Evolutionary conservation across 495 filamentous ascomycete genomes (phyloP).

Genomic region (Talaromyces adpressus): DNA sequence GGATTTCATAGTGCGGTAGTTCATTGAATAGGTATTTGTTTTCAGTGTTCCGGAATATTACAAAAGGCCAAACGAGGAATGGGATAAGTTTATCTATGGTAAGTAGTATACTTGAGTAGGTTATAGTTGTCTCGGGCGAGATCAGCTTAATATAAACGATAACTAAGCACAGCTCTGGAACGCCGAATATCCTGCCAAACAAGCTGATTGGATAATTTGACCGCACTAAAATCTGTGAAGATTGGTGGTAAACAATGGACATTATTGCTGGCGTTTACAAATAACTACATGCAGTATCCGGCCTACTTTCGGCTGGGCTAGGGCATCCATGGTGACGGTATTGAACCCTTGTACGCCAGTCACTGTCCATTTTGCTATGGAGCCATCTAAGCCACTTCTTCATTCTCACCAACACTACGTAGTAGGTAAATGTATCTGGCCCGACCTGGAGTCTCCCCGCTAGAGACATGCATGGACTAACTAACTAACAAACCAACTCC

Average conservation of each 20-base stretch:
- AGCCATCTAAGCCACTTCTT: neutral
- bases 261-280: neutral
- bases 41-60: too few relatives aligned
- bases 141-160: slow-evolving; percentile 5
- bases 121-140: neutral
- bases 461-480: neutral
- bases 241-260: neutral
- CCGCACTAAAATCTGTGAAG: neutral
- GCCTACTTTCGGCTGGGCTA: neutral
- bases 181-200: neutral
- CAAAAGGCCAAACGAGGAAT: neutral
- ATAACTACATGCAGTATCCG: neutral
- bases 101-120: neutral
- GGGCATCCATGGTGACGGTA: neutral
- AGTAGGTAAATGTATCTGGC: neutral
- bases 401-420: neutral
- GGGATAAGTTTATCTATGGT: neutral
- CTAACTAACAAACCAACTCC: neutral
- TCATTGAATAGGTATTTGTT: neutral
- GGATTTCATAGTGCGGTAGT: neutral
- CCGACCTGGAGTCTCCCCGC: neutral
- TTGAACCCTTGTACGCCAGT: neutral
- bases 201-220: neutral
- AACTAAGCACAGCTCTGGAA: neutral
- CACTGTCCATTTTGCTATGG: neutral